Base-by-base conservation (phyloP, 2,329 filamentous ascomycete species). In the Botrytis fragariae region DNA sequence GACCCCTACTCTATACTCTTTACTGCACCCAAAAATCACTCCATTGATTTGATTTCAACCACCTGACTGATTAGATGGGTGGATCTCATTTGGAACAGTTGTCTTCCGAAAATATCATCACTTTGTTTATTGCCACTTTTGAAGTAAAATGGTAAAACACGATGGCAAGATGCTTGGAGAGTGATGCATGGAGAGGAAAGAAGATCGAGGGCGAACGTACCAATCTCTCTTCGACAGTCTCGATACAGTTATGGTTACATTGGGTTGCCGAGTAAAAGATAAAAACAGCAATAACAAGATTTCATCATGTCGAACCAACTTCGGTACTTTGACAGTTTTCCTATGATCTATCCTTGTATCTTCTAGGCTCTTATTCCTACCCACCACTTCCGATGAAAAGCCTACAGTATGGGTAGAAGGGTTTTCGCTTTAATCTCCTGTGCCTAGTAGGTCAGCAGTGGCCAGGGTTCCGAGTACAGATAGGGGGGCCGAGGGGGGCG, bases 391-490 rank as follows among this genome's bases (percentile, higher is more conserved):
- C 32, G 65, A 69, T 25, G 65, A 57, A 44, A 37, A 70, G 51
- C 37, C 54, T n/a, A n/a, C 25, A 10, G 25, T n/a, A n/a, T 16
- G 37, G 59, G 59, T 16, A 39, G 20, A 70, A 61, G 18, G n/a
- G 12, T 62, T 70, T 35, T 70, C 54, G 39, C 29, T 8, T 61
- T 61, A 70, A 70, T 70, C 54, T 70, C 68, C 51, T 45, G 37
- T 70, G 54, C 25, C 39, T 37, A 61, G 39, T 22, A n/a, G 37
- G n/a, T 18, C 22, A 42, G 60, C 60, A 18, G 22, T 62, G 25
- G 22, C 22, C 20, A 61, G 60, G 35, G 54, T 4, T 69, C 42
- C 37, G 51, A 69, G 65, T 57, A 57, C 48, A 42, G n/a, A 44
- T 32, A 60, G 45, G 51, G 51, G 35, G 51, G 67, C 16, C 6